A percentile compares a stretch with the other conserved stretches of the same genome.
Conservation (phyloP, 2,329 filamentous ascomycete genomes). For the Pestalotiopsis sp. region DNA sequence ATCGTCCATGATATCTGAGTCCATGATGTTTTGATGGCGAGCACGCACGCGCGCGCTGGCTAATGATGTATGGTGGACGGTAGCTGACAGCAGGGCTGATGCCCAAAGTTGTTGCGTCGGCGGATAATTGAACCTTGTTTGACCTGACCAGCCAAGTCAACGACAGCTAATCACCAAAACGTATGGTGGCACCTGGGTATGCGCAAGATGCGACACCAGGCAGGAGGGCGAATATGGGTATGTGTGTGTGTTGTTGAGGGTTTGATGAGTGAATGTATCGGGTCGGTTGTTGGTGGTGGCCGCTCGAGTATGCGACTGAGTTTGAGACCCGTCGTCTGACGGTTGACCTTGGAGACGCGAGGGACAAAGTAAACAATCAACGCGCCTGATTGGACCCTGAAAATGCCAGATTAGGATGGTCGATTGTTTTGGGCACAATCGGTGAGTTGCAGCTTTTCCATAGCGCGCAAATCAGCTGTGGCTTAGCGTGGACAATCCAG, state of each 20-base stretch:
- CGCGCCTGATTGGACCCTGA: not conserved
- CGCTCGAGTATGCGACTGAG: slow-evolving; percentile 2
- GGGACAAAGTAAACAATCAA: slow-evolving; percentile 8
- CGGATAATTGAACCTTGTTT: not conserved
- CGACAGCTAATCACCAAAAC: slow-evolving; percentile 6
- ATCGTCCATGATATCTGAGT: slow-evolving; percentile 61
- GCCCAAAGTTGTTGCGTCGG: not conserved
- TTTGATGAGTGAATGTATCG: slow-evolving; percentile 1
- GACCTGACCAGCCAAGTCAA: not conserved
- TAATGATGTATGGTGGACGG: not conserved
- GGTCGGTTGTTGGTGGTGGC: slow-evolving; percentile 10
- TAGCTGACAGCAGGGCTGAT: not conserved
- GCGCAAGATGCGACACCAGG: not conserved
- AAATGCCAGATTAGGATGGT: not conserved
- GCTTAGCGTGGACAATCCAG: not conserved
- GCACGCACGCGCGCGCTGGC: not conserved
- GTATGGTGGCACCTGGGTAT: not conserved
- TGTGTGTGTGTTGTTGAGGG: not conserved
- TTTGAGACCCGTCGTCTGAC: not conserved
- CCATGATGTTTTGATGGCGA: slow-evolving; percentile 43
- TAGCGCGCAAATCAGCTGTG: not conserved
- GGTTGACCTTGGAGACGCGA: slow-evolving; percentile 6
- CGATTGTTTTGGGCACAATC: not conserved
- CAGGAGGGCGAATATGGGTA: not conserved
- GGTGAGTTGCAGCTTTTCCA: not conserved